These are phyloP conservation scores for Castanospermum australe DNA, from an alignment of 306 rosid species.

Conservation along the genomic window DNA sequence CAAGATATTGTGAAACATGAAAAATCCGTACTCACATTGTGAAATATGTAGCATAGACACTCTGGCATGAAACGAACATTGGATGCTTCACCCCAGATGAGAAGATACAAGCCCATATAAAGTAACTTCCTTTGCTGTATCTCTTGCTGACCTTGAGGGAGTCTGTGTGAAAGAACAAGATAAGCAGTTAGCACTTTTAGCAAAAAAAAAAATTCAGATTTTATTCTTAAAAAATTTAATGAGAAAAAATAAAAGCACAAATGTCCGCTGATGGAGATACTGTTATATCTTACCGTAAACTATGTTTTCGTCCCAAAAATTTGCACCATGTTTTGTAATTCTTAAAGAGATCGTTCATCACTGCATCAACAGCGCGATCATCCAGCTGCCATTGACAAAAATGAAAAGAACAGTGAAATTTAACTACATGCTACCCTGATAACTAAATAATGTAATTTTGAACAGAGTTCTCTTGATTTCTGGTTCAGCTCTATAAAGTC, in stretches of 20 bases:
- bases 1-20: not conserved
- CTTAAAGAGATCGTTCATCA: constrained; percentile 72
- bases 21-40: constrained; percentile 52
- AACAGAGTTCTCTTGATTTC: not conserved
- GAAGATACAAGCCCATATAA: constrained; percentile 87
- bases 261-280: not conserved
- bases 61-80: constrained; percentile 87
- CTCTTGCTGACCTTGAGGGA: constrained; percentile 77
- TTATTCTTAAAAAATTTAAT: constrained; percentile 8
- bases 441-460: constrained; percentile 1
- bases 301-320: constrained; percentile 79
- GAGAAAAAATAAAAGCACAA: not conserved
- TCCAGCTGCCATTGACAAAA: constrained; percentile 67
- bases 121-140: constrained; percentile 84
- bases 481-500: not conserved
- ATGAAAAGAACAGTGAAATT: not conserved
- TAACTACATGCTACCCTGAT: constrained; percentile 5
- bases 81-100: constrained; percentile 95
- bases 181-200: constrained; percentile 14
- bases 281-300: constrained; percentile 60
- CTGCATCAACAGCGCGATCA: constrained; percentile 82
- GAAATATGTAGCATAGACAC: constrained; percentile 83
- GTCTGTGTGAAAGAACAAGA: constrained; percentile 42
- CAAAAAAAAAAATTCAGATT: constrained; percentile 8
- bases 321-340: constrained; percentile 93